Evolutionary conservation across 192 early-diverging fungal genomes (phyloP).

Genomic region (Oehlia diaphana): DNA sequence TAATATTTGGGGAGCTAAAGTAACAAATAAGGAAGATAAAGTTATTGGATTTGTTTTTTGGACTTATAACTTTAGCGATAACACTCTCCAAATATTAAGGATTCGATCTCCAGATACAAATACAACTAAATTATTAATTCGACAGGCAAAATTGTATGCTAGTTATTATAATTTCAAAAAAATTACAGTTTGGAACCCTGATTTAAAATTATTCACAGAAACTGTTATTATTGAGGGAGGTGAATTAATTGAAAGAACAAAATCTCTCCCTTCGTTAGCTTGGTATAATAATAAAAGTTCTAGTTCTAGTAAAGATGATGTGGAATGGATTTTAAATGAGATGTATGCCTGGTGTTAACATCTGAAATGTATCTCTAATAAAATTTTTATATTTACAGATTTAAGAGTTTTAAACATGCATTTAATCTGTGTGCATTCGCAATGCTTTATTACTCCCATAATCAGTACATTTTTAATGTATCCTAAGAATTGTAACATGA

Average conservation of each 20-base stretch:
- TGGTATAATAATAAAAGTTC: conserved; percentile 13
- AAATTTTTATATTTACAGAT: too few species aligned
- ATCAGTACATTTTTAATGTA: too few species aligned
- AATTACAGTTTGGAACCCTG: conserved; percentile 19
- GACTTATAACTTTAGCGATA: not conserved
- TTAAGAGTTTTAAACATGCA: too few species aligned
- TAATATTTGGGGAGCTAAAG: not conserved
- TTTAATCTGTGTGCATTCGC: too few species aligned
- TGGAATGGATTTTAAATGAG: conserved; percentile 19
- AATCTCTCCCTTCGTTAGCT: conserved; percentile 8
- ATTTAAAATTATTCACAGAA: conserved; percentile 15
- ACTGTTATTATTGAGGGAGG: not conserved
- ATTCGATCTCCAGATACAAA: not conserved
- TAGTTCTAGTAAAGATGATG: not conserved
- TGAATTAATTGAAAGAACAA: conserved; percentile 1
- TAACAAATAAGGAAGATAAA: not conserved
- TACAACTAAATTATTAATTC: conserved; percentile 1
- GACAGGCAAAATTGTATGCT: conserved; percentile 5
- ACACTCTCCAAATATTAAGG: conserved; percentile 9
- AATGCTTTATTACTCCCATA: too few species aligned
- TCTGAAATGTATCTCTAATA: not conserved
- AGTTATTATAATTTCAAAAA: not conserved
- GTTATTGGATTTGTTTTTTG: conserved; percentile 1
- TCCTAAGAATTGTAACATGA: too few species aligned
- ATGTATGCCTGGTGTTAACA: conserved; percentile 19